phyloP scores from a whole-genome alignment of 169 alveolate species.

The Cystoisospora suis region DNA sequence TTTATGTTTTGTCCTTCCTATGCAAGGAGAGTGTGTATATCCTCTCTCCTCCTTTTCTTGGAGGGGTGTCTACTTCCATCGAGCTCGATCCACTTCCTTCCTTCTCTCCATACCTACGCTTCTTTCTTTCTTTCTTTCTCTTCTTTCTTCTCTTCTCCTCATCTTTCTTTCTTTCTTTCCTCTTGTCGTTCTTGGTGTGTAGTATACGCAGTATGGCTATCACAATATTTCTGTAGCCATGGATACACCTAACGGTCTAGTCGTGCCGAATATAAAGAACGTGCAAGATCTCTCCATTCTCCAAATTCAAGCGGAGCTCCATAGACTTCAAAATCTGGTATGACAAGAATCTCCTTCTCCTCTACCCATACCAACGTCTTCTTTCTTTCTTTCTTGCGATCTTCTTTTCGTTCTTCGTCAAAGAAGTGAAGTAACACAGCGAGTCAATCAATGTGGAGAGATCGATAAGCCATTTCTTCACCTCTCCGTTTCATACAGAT shows the following conservation, averaged over 20 bases:
- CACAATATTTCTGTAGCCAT: conserved; percentile 94
- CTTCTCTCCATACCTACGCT: not conserved
- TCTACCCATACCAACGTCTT: not conserved
- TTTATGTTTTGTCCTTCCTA: not conserved
- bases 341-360: too few species aligned
- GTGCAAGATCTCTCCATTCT: conserved; percentile 86
- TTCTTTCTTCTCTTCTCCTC: not conserved
- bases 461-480: not conserved
- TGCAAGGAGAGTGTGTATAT: too few species aligned
- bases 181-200: not conserved
- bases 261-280: conserved; percentile 92
- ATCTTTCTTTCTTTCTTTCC: not conserved
- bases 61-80: too few species aligned
- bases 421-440: too few species aligned
- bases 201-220: conserved; percentile 70
- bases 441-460: too few species aligned
- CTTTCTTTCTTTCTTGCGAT: not conserved
- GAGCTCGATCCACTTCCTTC: not conserved
- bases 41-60: too few species aligned
- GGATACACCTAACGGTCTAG: conserved; percentile 91
- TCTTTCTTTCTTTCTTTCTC: not conserved
- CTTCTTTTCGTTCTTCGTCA: not conserved
- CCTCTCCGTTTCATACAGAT: not conserved
- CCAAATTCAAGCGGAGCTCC: conserved; percentile 87
- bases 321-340: conserved; percentile 81